phyloP scores from a whole-genome alignment of 2,329 filamentous ascomycete species.

The Pyrenochaeta sp. region DNA sequence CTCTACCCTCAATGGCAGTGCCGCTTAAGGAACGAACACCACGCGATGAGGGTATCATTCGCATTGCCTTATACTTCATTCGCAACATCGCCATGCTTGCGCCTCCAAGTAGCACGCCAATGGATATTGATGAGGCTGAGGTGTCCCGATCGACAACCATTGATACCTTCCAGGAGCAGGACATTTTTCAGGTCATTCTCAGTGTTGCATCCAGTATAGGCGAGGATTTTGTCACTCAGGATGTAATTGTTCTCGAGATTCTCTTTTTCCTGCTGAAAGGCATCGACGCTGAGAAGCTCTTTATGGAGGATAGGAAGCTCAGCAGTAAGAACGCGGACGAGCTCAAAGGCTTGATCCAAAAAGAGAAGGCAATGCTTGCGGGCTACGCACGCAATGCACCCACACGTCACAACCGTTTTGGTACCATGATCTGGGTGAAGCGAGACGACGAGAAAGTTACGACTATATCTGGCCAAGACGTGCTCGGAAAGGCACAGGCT shows the following conservation, averaged over 20 bases:
- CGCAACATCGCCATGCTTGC: constrained; percentile 88
- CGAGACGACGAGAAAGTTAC: constrained; percentile 84
- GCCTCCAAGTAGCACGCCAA: constrained; percentile 74
- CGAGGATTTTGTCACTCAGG: constrained; percentile 89
- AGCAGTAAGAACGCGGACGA: constrained; percentile 75
- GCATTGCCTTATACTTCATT: constrained; percentile 86
- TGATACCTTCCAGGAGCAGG: constrained; percentile 87
- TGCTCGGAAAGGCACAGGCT: constrained; percentile 74
- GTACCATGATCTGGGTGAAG: constrained; percentile 97
- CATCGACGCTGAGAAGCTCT: constrained; percentile 82
- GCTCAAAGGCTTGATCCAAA: constrained; percentile 76
- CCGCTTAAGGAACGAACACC: constrained; percentile 76
- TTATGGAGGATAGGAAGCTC: constrained; percentile 80
- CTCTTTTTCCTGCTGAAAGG: constrained; percentile 93
- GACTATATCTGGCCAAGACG: constrained; percentile 87
- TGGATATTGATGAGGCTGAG: constrained; percentile 88
- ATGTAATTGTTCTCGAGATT: constrained; percentile 88
- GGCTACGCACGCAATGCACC: constrained; percentile 80
- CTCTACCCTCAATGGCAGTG: constrained; percentile 84
- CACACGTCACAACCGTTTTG: constrained; percentile 90
- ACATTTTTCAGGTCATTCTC: constrained; percentile 84
- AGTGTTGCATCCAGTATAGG: constrained; percentile 92
- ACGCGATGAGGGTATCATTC: constrained; percentile 91
- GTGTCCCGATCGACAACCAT: constrained; percentile 88
- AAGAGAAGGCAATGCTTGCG: constrained; percentile 84